A percentile compares a stretch with the other conserved stretches of the same genome.
Evolutionary conservation across 352 stramenopile species (phyloP).

Genomic region (Plasmopara viticola): DNA sequence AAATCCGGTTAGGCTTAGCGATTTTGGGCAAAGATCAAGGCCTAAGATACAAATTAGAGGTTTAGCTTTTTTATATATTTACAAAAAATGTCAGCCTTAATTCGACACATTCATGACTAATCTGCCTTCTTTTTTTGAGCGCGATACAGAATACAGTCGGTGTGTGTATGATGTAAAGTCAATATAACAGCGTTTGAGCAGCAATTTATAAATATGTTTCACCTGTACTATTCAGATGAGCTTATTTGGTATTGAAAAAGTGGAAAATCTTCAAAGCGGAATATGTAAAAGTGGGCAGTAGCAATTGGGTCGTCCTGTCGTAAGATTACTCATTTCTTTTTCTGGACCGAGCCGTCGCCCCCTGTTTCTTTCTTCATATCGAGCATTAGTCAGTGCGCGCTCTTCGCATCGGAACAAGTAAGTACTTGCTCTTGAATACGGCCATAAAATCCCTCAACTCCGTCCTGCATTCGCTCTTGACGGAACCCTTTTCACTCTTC

Average conservation of each 20-base stretch:
- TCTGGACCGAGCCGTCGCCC: conserved; percentile 23
- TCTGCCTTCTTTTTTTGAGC: no score
- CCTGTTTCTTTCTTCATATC: conserved; percentile 34
- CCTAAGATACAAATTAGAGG: no score
- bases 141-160: no score
- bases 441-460: not conserved
- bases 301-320: conserved; percentile 4
- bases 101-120: no score
- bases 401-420: conserved; percentile 25
- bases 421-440: conserved; percentile 6
- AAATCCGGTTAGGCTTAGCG: not conserved
- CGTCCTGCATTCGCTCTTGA: conserved; percentile 11
- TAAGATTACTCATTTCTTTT: conserved; percentile 6
- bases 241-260: not conserved
- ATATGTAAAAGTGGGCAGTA: not conserved
- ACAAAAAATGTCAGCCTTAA: no score
- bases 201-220: no score
- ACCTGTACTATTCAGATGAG: no score
- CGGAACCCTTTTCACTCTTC: conserved; percentile 2
- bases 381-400: conserved; percentile 28
- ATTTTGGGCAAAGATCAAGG: not conserved
- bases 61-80: no score
- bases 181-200: no score
- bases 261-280: not conserved
- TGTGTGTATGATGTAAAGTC: no score